A percentile compares a stretch with the other conserved stretches of the same genome.
These are phyloP conservation scores for Candida sonorensis DNA, from an alignment of 805 yeast species.

Conservation along the genomic window DNA sequence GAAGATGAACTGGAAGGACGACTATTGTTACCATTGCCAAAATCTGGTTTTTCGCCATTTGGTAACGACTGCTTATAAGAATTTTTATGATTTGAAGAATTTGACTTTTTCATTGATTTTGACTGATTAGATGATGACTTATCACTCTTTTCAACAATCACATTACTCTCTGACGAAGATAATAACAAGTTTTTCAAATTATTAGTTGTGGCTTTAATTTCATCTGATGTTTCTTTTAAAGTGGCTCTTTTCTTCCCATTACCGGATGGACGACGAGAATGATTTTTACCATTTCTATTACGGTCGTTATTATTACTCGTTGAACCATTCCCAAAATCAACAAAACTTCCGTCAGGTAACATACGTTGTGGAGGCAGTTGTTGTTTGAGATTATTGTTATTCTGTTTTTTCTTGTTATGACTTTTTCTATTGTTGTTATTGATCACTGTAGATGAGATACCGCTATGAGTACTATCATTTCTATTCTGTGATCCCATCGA, in stretches of 20 bases:
- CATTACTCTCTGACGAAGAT: too few species aligned
- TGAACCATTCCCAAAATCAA: slow-evolving; percentile 20
- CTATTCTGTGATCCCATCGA: too few species aligned
- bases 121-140: too few species aligned
- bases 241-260: slow-evolving; percentile 11
- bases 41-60: slow-evolving; percentile 16
- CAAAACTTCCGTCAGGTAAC: slow-evolving; percentile 24
- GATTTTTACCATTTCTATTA: slow-evolving; percentile 7
- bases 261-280: slow-evolving; percentile 5
- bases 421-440: too few species aligned
- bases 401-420: slow-evolving; percentile 13
- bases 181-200: slow-evolving; percentile 15
- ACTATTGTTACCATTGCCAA: slow-evolving; percentile 7
- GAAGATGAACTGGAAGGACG: slow-evolving; percentile 4
- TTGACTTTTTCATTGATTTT: neutral
- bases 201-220: slow-evolving; percentile 14
- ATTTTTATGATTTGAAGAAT: slow-evolving; percentile 1
- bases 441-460: slow-evolving; percentile 2
- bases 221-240: slow-evolving; percentile 15
- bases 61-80: slow-evolving; percentile 11
- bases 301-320: slow-evolving; percentile 6
- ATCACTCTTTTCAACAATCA: too few species aligned
- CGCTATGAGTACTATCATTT: slow-evolving; percentile 2
- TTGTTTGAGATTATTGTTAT: slow-evolving; percentile 3
- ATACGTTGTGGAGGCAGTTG: slow-evolving; percentile 25